Percentiles rank a stretch among this genome's conserved stretches.
Conservation (phyloP, 1,139 yeast species). For the Trichomonascaceae sp. region DNA sequence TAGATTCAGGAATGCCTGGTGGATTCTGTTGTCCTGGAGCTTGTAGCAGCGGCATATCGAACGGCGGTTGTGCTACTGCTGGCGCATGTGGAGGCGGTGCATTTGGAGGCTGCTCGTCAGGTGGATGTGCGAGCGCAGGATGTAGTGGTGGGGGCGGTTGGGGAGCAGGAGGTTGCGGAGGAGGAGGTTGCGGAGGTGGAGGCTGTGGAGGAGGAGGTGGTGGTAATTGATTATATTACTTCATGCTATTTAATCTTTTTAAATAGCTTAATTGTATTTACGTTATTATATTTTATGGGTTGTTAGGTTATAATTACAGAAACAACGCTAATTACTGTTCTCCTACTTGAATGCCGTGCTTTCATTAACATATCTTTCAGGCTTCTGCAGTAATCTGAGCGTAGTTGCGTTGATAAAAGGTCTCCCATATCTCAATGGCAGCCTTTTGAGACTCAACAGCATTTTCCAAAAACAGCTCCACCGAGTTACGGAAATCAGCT, state of each 20-base stretch:
- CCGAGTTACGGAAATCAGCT: conserved; percentile 80
- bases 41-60: background rate
- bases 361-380: background rate
- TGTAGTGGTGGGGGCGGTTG: conserved; percentile 6
- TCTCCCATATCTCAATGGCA: conserved; percentile 91
- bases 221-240: background rate
- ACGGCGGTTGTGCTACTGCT: background rate
- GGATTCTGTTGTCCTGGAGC: background rate
- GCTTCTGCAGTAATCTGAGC: background rate
- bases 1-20: conserved; percentile 1
- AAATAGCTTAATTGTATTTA: too few relatives aligned
- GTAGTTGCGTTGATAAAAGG: conserved; percentile 40
- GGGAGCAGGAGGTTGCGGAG: background rate
- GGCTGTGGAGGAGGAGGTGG: background rate
- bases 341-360: background rate
- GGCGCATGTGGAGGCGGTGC: conserved; percentile 9
- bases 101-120: conserved; percentile 11
- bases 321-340: background rate
- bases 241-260: too few relatives aligned
- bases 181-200: background rate
- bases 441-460: conserved; percentile 93
- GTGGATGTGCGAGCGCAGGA: conserved; percentile 12
- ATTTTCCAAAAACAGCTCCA: conserved; percentile 86
- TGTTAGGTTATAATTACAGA: background rate
- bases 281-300: background rate